phyloP scores from a whole-genome alignment of 1,284 basidiomycete species.

The Apiotrichum siamense region DNA sequence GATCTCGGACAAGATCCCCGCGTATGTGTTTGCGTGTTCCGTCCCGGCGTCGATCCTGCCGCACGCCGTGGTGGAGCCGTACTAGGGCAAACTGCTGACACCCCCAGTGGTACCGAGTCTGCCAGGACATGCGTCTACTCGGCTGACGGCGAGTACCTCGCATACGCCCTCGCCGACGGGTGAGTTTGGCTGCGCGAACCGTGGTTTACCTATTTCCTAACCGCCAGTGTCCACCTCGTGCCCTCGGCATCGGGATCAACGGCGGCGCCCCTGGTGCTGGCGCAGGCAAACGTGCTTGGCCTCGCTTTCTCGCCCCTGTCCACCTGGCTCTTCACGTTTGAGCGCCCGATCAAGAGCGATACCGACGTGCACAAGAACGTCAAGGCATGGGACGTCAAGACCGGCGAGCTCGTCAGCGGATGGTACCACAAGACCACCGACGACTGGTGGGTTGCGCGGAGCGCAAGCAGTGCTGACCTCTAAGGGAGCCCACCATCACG shows the following conservation, averaged over 20 bases:
- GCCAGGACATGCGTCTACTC: conserved; percentile 76
- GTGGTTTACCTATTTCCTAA: neutral
- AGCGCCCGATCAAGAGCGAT: conserved; percentile 55
- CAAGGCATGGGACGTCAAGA: conserved; percentile 40
- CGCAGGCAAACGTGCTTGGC: conserved; percentile 67
- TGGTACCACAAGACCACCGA: conserved; percentile 45
- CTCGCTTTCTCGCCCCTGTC: conserved; percentile 87
- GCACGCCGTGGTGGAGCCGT: no score
- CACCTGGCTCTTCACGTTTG: conserved; percentile 89
- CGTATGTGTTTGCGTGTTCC: conserved; percentile 46
- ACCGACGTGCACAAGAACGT: conserved; percentile 46
- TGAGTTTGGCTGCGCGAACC: no score
- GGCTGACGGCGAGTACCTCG: conserved; percentile 77
- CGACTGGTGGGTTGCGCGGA: conserved; percentile 39
- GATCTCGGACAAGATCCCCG: conserved; percentile 60
- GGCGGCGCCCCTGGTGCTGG: conserved; percentile 23
- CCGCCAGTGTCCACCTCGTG: conserved; percentile 34
- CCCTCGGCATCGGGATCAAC: conserved; percentile 28
- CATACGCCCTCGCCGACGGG: conserved; percentile 70
- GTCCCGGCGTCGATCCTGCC: no score
- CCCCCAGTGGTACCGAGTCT: conserved; percentile 48
- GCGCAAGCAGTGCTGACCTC: no score
- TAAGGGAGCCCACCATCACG: conserved; percentile 77
- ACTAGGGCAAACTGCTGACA: conserved; percentile 53
- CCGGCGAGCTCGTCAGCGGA: conserved; percentile 38